phyloP scores from a whole-genome alignment of 345 rosid genomes.

The Anastatica hierochuntica region DNA sequence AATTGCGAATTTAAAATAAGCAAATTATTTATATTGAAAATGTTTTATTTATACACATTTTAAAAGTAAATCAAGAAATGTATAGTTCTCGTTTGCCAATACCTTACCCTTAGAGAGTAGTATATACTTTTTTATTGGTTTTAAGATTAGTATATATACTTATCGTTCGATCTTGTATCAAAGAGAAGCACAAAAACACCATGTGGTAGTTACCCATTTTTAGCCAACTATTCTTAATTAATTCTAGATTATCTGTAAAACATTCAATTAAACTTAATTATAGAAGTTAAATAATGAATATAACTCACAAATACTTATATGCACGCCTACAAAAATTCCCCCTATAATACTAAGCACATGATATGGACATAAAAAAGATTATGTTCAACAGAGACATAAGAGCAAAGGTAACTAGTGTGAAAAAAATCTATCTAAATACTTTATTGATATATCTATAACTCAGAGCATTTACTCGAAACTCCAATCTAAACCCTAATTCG shows the following conservation, averaged over 20 bases:
- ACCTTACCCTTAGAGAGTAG: constrained; percentile 20
- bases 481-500: not conserved
- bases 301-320: not conserved
- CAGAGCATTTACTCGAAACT: too few relatives aligned
- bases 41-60: not conserved
- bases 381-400: not conserved
- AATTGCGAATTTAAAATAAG: not conserved
- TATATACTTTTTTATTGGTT: too few relatives aligned
- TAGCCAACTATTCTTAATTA: not conserved
- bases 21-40: too few relatives aligned
- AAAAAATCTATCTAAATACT: too few relatives aligned
- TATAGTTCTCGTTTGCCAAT: constrained; percentile 5
- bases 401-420: constrained; percentile 13
- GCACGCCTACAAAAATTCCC: constrained; percentile 18
- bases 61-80: not conserved
- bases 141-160: too few relatives aligned
- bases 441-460: too few relatives aligned
- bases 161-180: constrained; percentile 15
- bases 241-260: not conserved
- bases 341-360: constrained; percentile 14
- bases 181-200: constrained; percentile 1
- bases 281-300: not conserved
- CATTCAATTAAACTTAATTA: not conserved
- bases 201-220: constrained; percentile 13
- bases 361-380: not conserved